Conservation (phyloP, 257 asterid genomes). For the Solanum appendiculatum region DNA sequence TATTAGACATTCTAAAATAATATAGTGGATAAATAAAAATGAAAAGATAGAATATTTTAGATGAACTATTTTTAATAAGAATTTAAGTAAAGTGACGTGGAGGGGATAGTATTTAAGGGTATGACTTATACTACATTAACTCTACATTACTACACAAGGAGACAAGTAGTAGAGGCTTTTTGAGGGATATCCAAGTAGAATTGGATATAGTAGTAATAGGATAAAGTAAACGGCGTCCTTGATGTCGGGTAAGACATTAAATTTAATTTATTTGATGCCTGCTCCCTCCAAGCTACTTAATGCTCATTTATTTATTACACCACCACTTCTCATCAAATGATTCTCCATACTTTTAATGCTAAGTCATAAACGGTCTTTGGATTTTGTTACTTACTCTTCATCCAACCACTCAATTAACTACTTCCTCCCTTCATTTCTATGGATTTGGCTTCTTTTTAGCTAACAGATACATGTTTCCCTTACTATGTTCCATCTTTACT, state of each 20-base stretch:
- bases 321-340: not conserved
- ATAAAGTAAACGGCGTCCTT: slow-evolving; percentile 17
- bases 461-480: too few species aligned
- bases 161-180: slow-evolving; percentile 3
- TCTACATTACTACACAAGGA: not conserved
- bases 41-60: too few species aligned
- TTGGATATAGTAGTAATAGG: too few species aligned
- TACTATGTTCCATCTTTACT: too few species aligned
- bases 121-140: not conserved
- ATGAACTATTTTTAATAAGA: too few species aligned
- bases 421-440: too few species aligned
- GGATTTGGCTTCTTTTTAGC: too few species aligned
- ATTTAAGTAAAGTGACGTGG: too few species aligned
- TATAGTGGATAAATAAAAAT: too few species aligned
- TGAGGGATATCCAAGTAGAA: not conserved
- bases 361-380: not conserved
- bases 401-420: not conserved
- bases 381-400: slow-evolving; percentile 8
- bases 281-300: not conserved
- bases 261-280: not conserved
- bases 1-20: too few species aligned
- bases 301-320: slow-evolving; percentile 1
- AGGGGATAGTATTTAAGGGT: too few species aligned
- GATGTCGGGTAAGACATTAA: slow-evolving; percentile 10
- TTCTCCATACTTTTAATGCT: not conserved